A percentile compares a stretch with the other conserved stretches of the same genome.
These are phyloP conservation scores for Hypoxylon sp. DNA, from an alignment of 2,329 filamentous ascomycete genomes.

Conservation along the genomic window DNA sequence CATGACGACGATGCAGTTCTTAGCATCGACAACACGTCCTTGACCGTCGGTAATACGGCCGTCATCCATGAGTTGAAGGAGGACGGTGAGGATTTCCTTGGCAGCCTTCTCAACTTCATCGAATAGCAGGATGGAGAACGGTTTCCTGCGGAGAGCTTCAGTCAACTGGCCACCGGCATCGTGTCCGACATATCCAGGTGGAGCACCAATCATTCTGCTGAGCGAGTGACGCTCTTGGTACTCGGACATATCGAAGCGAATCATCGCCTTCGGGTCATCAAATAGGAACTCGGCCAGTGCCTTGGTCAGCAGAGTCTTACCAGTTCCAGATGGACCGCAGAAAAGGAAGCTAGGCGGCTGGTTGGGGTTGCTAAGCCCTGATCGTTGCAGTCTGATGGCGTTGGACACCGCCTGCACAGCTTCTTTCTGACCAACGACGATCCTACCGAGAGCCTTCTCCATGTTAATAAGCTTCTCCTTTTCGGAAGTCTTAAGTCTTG, in stretches of 20 bases:
- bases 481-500: slow-evolving; percentile 91
- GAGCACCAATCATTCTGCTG: slow-evolving; percentile 97
- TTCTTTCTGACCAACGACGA: slow-evolving; percentile 95
- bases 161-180: slow-evolving; percentile 96
- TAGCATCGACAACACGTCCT: slow-evolving; percentile 93
- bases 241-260: slow-evolving; percentile 99
- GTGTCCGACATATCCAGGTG: slow-evolving; percentile 96
- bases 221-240: slow-evolving; percentile 98
- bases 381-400: slow-evolving; percentile 94
- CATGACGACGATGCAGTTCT: slow-evolving; percentile 99
- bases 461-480: slow-evolving; percentile 99
- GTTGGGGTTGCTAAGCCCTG: slow-evolving; percentile 94
- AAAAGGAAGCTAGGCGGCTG: slow-evolving; percentile 98
- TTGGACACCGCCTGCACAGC: slow-evolving; percentile 95
- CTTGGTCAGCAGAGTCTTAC: slow-evolving; percentile 97
- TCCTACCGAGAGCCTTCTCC: slow-evolving; percentile 86
- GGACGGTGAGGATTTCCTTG: slow-evolving; percentile 95
- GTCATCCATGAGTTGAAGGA: slow-evolving; percentile 99
- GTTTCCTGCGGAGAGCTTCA: slow-evolving; percentile 91
- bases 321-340: slow-evolving; percentile 97
- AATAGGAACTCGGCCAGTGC: slow-evolving; percentile 98
- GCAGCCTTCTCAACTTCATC: slow-evolving; percentile 99
- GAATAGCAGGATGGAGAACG: slow-evolving; percentile 97
- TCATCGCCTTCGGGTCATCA: slow-evolving; percentile 97
- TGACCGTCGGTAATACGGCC: slow-evolving; percentile 98